Conservation (phyloP, 83 land plant genomes). For the Picea abies region DNA sequence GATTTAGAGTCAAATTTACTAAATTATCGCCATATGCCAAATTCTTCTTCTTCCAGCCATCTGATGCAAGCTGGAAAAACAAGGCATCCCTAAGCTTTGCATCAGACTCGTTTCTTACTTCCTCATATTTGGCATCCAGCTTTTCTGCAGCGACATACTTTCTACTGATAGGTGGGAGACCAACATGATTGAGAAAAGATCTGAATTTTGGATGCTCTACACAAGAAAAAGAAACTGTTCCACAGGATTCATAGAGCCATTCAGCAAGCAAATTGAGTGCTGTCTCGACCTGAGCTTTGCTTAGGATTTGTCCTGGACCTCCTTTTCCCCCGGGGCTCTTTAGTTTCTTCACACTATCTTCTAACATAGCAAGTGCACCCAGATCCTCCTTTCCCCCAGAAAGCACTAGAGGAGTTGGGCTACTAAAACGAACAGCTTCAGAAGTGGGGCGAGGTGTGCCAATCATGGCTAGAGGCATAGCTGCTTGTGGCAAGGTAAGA, state of each 20-base stretch:
- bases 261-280: slow-evolving; percentile 71
- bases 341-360: slow-evolving; percentile 67
- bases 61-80: slow-evolving; percentile 89
- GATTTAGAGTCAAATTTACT: slow-evolving; percentile 76
- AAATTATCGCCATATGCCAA: slow-evolving; percentile 28
- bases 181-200: slow-evolving; percentile 79
- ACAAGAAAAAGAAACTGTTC: slow-evolving; percentile 77
- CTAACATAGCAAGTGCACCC: slow-evolving; percentile 57
- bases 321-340: slow-evolving; percentile 41
- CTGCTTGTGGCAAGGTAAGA: slow-evolving; percentile 25
- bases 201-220: slow-evolving; percentile 89
- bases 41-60: slow-evolving; percentile 61
- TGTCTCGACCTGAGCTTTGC: slow-evolving; percentile 44
- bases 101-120: slow-evolving; percentile 65
- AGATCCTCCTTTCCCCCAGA: slow-evolving; percentile 91
- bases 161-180: slow-evolving; percentile 68
- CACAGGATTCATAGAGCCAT: slow-evolving; percentile 92
- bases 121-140: slow-evolving; percentile 71
- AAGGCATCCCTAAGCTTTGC: slow-evolving; percentile 77
- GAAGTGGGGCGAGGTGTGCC: slow-evolving; percentile 19
- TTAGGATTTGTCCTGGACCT: slow-evolving; percentile 23
- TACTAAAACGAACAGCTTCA: slow-evolving; percentile 12
- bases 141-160: slow-evolving; percentile 54
- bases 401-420: slow-evolving; percentile 34
- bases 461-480: slow-evolving; percentile 16